phyloP scores from a whole-genome alignment of 2,329 filamentous ascomycete species.

The Colletotrichum eremochloae region DNA sequence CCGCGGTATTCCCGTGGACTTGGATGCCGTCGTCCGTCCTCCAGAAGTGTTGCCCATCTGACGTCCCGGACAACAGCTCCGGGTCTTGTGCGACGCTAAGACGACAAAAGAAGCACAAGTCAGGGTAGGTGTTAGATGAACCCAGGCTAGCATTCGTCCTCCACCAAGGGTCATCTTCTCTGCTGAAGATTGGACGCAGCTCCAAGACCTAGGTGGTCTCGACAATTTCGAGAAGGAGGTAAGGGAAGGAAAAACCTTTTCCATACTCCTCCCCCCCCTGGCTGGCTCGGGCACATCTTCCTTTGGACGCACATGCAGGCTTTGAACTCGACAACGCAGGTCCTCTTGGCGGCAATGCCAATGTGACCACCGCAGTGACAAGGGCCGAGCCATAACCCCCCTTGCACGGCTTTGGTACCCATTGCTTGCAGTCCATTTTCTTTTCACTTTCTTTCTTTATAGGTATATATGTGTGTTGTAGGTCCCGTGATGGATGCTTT shows the following conservation, averaged over 20 bases:
- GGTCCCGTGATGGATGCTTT: slow-evolving; percentile 32
- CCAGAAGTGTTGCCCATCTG: slow-evolving; percentile 10
- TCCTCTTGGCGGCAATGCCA: background rate
- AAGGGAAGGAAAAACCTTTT: background rate
- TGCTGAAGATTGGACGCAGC: slow-evolving; percentile 23
- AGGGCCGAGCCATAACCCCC: background rate
- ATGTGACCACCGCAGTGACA: background rate
- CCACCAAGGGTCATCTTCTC: background rate
- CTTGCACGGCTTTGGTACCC: background rate
- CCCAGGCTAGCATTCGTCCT: slow-evolving; percentile 20
- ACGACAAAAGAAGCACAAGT: background rate
- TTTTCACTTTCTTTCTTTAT: background rate
- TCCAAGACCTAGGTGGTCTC: slow-evolving; percentile 7
- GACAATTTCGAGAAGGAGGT: background rate
- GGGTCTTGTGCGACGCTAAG: slow-evolving; percentile 1
- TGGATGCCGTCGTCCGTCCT: background rate
- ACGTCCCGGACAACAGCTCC: background rate
- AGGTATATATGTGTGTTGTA: slow-evolving; percentile 23
- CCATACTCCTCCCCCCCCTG: background rate
- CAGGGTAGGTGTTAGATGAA: slow-evolving; percentile 10
- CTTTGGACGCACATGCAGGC: background rate
- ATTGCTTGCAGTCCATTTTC: background rate
- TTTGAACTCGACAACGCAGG: slow-evolving; percentile 8
- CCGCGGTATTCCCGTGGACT: slow-evolving; percentile 26
- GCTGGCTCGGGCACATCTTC: background rate